Percentiles rank a stretch among this genome's conserved stretches.
Conservation (phyloP, 768 basidiomycete genomes). For the Lyophyllum decastes region DNA sequence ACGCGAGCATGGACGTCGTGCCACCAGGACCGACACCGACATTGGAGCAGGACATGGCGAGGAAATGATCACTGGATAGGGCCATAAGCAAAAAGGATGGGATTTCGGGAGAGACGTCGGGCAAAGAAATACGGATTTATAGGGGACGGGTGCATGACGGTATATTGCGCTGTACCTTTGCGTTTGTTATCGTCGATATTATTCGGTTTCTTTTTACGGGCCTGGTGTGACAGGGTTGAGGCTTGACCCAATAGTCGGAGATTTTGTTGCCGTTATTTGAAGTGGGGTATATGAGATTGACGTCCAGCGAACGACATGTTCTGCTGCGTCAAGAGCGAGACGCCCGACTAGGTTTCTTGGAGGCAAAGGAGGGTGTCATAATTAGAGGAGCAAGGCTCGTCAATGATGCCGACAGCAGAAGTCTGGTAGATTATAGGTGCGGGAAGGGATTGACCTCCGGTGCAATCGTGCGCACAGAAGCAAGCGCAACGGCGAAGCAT, state of each 20-base stretch:
- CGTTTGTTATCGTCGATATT: conserved; percentile 5
- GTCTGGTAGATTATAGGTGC: conserved; percentile 10
- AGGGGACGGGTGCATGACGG: conserved; percentile 12
- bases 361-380: conserved; percentile 14
- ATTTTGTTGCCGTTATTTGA: conserved; percentile 26
- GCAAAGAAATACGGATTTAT: conserved; percentile 15
- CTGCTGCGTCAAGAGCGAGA: conserved; percentile 17
- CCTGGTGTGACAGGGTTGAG: conserved; percentile 22
- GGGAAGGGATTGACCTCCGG: conserved; percentile 22
- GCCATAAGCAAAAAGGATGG: conserved; percentile 30
- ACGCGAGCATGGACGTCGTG: conserved; percentile 83
- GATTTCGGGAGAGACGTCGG: conserved; percentile 5
- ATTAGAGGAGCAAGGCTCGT: conserved; percentile 9
- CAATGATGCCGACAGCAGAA: conserved; percentile 15
- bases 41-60: conserved; percentile 64
- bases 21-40: conserved; percentile 85
- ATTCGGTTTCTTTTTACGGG: conserved; percentile 1
- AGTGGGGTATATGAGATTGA: conserved; percentile 27
- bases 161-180: conserved; percentile 13
- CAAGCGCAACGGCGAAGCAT: conserved; percentile 6
- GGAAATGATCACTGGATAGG: conserved; percentile 43
- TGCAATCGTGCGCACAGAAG: conserved; percentile 28
- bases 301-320: conserved; percentile 32
- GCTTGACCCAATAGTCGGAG: conserved; percentile 23
- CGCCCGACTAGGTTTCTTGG: conserved; percentile 22